A percentile compares a stretch with the other conserved stretches of the same genome.
These are phyloP conservation scores for Claviceps purpurea DNA, from an alignment of 2,329 filamentous ascomycete genomes.

Conservation along the genomic window DNA sequence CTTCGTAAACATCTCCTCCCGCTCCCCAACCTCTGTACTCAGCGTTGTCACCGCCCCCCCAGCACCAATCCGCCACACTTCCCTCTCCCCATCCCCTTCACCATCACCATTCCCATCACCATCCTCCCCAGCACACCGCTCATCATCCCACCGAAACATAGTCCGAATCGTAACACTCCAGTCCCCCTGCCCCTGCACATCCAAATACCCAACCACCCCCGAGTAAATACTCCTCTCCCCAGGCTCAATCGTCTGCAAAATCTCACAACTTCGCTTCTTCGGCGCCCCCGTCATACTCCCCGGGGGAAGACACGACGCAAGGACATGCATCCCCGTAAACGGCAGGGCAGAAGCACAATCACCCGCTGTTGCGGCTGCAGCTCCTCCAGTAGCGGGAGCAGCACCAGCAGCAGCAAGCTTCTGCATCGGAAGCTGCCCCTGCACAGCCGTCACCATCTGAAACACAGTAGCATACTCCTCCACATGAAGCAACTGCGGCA, in stretches of 20 bases:
- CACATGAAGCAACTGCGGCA: slow-evolving; percentile 68
- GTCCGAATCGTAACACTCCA: slow-evolving; percentile 87
- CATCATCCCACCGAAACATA: slow-evolving; percentile 59
- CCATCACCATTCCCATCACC: not conserved
- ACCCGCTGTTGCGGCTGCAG: not conserved
- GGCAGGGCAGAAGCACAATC: not conserved
- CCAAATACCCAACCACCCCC: slow-evolving; percentile 81
- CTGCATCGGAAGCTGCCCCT: slow-evolving; percentile 43
- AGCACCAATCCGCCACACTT: slow-evolving; percentile 73
- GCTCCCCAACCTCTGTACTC: slow-evolving; percentile 67
- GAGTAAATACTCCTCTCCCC: slow-evolving; percentile 65
- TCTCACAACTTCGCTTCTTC: slow-evolving; percentile 82
- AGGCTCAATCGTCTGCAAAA: slow-evolving; percentile 56
- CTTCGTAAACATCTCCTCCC: slow-evolving; percentile 82
- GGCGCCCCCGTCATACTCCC: slow-evolving; percentile 96
- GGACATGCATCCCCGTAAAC: slow-evolving; percentile 58
- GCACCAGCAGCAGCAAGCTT: slow-evolving; percentile 2
- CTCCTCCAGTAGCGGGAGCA: not conserved
- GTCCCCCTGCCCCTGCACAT: slow-evolving; percentile 71
- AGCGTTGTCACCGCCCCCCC: slow-evolving; percentile 82
- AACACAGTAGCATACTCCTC: slow-evolving; percentile 88
- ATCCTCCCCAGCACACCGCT: slow-evolving; percentile 16
- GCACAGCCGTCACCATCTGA: slow-evolving; percentile 80
- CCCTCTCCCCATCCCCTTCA: slow-evolving; percentile 22
- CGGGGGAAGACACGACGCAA: slow-evolving; percentile 67